Percentiles rank a stretch among this genome's conserved stretches.
Conservation (phyloP, 495 filamentous ascomycete genomes). For the Daldinia bambusicola region DNA sequence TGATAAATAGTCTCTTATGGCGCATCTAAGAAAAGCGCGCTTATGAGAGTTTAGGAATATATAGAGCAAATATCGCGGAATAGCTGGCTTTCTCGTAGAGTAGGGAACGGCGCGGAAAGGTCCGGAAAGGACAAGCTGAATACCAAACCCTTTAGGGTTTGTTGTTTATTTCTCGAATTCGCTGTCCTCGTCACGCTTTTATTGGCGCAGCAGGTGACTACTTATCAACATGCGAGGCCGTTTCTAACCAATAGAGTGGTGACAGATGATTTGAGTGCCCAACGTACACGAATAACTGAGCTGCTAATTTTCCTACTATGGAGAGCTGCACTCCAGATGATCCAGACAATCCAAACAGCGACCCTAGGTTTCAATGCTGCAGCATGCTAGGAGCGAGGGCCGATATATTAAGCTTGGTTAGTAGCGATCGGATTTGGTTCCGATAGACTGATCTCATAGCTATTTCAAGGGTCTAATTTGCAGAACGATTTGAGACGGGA, state of each 20-base stretch:
- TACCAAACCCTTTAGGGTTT: conserved; percentile 36
- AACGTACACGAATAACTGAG: conserved; percentile 36
- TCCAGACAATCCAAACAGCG: conserved; percentile 12
- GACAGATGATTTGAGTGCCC: conserved; percentile 42
- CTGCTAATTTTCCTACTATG: conserved; percentile 31
- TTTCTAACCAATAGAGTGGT: conserved; percentile 34
- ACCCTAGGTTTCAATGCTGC: conserved; percentile 29
- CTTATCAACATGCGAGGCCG: conserved; percentile 41
- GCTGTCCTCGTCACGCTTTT: conserved; percentile 36
- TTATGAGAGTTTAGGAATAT: conserved; percentile 7
- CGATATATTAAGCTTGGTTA: conserved; percentile 15
- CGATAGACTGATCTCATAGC: conserved; percentile 19
- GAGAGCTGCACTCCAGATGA: conserved; percentile 28
- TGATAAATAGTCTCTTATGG: not conserved
- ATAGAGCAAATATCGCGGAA: conserved; percentile 17
- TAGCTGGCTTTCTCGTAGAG: conserved; percentile 9
- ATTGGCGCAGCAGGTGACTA: conserved; percentile 42
- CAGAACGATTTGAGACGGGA: conserved; percentile 28
- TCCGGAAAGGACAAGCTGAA: conserved; percentile 39
- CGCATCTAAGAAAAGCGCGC: not conserved
- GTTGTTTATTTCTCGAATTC: conserved; percentile 34
- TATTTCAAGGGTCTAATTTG: conserved; percentile 18
- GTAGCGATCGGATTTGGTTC: conserved; percentile 29
- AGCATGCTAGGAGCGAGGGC: conserved; percentile 30
- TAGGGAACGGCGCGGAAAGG: conserved; percentile 31